Evolutionary conservation across 2,329 filamentous ascomycete species (phyloP), one percentile per base, ranked within the genome.

Genomic region (Colletotrichum sp.): DNA sequence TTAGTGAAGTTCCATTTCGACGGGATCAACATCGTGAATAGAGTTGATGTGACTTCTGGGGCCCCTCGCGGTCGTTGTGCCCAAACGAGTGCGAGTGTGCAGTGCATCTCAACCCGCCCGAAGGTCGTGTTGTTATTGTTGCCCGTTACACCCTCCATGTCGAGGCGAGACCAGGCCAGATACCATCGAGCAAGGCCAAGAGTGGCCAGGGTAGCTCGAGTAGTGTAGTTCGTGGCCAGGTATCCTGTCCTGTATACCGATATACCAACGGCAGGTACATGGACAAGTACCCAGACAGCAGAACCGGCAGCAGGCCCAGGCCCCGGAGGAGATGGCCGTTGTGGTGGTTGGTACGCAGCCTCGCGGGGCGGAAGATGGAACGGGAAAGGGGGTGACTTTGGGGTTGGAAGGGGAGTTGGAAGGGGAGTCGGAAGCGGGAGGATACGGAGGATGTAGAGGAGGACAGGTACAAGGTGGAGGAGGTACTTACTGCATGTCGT

Each of bases 401-500:
- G 39, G 74, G n/a, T n/a, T n/a, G n/a, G n/a, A n/a, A n/a, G n/a
- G n/a, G n/a, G n/a, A n/a, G 36, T 57, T 16, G 59, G 59, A 34
- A n/a, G 59, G 75, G 68, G 65, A 76, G 18, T 49, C 39, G 73
- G 74, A 67, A 76, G 44, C 49, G 67, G 66, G 30, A 65, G 34
- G 60, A 71, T 73, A 64, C 44, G 68, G 63, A 77, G 71, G 32
- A 52, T 34, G 24, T 49, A 55, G 72, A 49, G 60, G 63, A 64
- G 74, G 64, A 72, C 39, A 72, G 71, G 68, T 78, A 82, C 79
- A 83, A 82, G 75, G 75, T 79, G 66, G 78, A 83, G 75, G 82
- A 84, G 82, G 82, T 87, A 91, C 90, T 91, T 87, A 91, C 90
- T 91, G 89, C 84, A 91, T 89, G 79, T 90, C 89, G 85, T 88